phyloP scores from a whole-genome alignment of 805 yeast genomes.

The Blastobotrys attinorum region DNA sequence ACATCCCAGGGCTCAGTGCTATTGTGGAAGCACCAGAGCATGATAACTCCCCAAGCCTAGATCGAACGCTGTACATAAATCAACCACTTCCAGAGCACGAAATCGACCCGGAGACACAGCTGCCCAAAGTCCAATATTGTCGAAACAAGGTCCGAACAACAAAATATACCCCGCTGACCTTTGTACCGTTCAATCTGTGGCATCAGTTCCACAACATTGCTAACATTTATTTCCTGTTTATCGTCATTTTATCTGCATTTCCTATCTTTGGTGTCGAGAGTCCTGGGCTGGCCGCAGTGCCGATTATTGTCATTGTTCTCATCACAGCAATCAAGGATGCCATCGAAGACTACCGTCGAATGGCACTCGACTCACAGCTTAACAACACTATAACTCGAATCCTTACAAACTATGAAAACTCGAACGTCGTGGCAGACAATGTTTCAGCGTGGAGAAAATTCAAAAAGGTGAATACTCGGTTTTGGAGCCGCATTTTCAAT shows the following conservation, averaged over 20 bases:
- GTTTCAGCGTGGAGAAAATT: slow-evolving; percentile 60
- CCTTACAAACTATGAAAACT: slow-evolving; percentile 46
- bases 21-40: slow-evolving; percentile 11
- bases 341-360: slow-evolving; percentile 66
- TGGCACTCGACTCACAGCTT: slow-evolving; percentile 54
- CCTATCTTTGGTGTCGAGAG: slow-evolving; percentile 64
- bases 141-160: slow-evolving; percentile 93
- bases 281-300: slow-evolving; percentile 73
- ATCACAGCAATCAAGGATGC: slow-evolving; percentile 73
- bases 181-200: slow-evolving; percentile 74
- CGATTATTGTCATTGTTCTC: slow-evolving; percentile 68
- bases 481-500: neutral
- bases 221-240: slow-evolving; percentile 72
- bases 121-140: slow-evolving; percentile 55
- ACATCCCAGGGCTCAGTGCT: slow-evolving; percentile 14
- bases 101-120: slow-evolving; percentile 50
- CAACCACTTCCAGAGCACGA: slow-evolving; percentile 39
- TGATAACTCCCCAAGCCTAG: slow-evolving; percentile 4
- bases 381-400: slow-evolving; percentile 59
- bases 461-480: slow-evolving; percentile 46
- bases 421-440: slow-evolving; percentile 46
- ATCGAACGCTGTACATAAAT: slow-evolving; percentile 42
- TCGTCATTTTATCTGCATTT: slow-evolving; percentile 58
- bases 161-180: slow-evolving; percentile 84
- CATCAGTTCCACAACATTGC: slow-evolving; percentile 86